Conservation (phyloP, 225 moss, liverwort and hornwort genomes). For the Climacium dendroides region DNA sequence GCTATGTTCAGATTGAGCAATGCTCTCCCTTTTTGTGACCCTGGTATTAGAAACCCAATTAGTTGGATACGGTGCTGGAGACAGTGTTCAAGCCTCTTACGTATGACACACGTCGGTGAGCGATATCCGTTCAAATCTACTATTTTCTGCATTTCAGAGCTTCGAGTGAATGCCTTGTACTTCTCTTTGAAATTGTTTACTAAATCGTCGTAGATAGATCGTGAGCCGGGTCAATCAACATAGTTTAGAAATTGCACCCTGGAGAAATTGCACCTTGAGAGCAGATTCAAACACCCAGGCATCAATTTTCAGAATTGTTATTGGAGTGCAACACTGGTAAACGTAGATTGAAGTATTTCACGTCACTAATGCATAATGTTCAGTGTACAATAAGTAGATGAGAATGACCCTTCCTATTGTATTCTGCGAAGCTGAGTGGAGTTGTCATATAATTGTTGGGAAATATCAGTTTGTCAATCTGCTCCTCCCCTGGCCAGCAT, state of each 20-base stretch:
- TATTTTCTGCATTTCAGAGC: neutral
- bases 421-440: fast-evolving
- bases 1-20: neutral
- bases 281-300: no score
- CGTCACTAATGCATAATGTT: neutral
- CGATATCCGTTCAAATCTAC: neutral
- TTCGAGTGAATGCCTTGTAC: fast-evolving
- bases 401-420: no score
- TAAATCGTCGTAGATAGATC: no score
- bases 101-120: fast-evolving
- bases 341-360: neutral
- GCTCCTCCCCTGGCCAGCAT: no score
- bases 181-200: neutral
- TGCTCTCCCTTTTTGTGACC: neutral
- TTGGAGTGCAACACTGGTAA: neutral
- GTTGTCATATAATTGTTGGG: fast-evolving
- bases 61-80: no score
- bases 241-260: no score
- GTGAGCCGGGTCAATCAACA: no score
- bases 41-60: neutral
- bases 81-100: fast-evolving
- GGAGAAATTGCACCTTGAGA: neutral
- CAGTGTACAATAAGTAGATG: neutral
- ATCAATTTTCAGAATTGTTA: no score
- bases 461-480: neutral